Evolutionary conservation across 129 eudicot species (phyloP).

Genomic region (Saposhnikovia divaricata): DNA sequence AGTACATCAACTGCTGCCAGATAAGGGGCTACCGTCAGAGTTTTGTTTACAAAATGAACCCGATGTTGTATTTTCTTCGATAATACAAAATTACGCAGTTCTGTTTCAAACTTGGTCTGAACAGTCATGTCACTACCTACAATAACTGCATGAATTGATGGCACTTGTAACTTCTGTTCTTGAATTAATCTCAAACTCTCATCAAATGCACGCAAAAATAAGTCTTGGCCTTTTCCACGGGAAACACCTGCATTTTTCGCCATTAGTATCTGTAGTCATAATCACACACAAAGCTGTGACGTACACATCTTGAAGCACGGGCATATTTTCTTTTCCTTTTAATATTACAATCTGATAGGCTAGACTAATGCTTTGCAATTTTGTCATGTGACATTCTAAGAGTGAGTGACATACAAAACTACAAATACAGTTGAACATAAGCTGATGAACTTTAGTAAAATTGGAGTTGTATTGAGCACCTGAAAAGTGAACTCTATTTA

Average conservation of each 20-base stretch:
- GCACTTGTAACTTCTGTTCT: constrained; percentile 66
- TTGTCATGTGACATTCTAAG: not conserved
- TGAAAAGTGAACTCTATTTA: not conserved
- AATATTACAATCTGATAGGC: not conserved
- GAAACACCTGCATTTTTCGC: constrained; percentile 56
- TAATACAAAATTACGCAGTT: constrained; percentile 55
- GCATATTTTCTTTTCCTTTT: not conserved
- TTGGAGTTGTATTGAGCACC: not conserved
- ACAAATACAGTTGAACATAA: not conserved
- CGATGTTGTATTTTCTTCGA: constrained; percentile 55
- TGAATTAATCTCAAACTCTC: constrained; percentile 60
- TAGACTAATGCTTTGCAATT: not conserved
- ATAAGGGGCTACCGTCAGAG: constrained; percentile 80
- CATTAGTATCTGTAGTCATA: not conserved
- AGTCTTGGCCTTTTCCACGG: constrained; percentile 92
- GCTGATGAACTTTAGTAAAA: not conserved
- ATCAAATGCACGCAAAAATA: constrained; percentile 62
- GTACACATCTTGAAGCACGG: not conserved
- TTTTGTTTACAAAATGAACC: constrained; percentile 83
- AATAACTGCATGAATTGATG: constrained; percentile 59
- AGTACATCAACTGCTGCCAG: constrained; percentile 85
- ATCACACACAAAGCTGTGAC: not conserved
- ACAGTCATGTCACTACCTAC: constrained; percentile 85
- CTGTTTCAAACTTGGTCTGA: constrained; percentile 74
- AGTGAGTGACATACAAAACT: not conserved